Conservation (phyloP, 352 stramenopile genomes). For the Pilasporangium apinafurcum region DNA sequence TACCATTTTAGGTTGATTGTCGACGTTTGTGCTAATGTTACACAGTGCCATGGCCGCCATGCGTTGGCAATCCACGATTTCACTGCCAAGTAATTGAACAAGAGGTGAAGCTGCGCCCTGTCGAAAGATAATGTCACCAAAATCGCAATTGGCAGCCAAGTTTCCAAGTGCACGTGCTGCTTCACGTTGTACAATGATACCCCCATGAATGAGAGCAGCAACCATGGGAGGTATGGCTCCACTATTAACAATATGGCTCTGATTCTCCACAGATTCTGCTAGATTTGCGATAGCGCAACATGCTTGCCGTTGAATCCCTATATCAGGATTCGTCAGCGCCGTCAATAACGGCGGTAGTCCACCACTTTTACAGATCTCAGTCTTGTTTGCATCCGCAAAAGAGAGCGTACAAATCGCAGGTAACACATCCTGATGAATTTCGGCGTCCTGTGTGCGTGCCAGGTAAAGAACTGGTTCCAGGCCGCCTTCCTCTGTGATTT, state of each 20-base stretch:
- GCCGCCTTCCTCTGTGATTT: constrained; percentile 93
- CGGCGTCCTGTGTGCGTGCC: constrained; percentile 86
- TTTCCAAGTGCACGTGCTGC: constrained; percentile 91
- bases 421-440: constrained; percentile 90
- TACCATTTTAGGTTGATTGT: constrained; percentile 91
- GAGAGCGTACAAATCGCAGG: constrained; percentile 90
- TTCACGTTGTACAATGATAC: constrained; percentile 88
- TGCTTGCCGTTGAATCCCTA: constrained; percentile 87
- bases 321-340: constrained; percentile 58
- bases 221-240: constrained; percentile 87
- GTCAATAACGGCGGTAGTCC: constrained; percentile 87
- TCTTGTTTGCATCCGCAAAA: constrained; percentile 92
- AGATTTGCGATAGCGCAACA: constrained; percentile 95
- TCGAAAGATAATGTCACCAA: constrained; percentile 89
- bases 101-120: constrained; percentile 81
- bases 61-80: constrained; percentile 90
- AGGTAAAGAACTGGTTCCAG: constrained; percentile 96
- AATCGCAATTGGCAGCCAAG: constrained; percentile 93
- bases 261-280: constrained; percentile 92
- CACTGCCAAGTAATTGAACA: constrained; percentile 82
- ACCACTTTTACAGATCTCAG: constrained; percentile 92
- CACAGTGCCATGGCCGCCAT: constrained; percentile 95
- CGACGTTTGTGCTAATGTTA: constrained; percentile 93
- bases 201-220: constrained; percentile 65
- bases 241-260: constrained; percentile 85